Evolutionary conservation across 139 green algal genomes (phyloP), one percentile per base, ranked within the genome.

Genomic region (Volvox africanus): DNA sequence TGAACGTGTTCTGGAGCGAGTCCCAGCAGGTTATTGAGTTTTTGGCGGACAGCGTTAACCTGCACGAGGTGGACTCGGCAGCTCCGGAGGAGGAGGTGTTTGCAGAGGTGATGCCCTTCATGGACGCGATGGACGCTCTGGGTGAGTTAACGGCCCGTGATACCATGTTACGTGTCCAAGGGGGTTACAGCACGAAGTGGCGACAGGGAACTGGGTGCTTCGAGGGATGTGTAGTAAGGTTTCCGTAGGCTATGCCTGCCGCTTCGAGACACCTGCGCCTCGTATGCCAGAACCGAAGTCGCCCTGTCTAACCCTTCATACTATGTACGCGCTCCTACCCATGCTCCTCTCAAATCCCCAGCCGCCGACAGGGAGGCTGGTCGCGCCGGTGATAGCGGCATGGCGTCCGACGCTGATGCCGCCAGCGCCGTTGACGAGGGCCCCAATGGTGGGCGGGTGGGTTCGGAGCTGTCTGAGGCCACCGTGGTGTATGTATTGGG

Each of bases 1-100:
- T 97, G 78, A 79, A 94, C 80, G 93, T 93, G 65, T 94, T 92
- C 87, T 78, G 75, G 33, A 35, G 30, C 17, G 89, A 94, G 91
- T 92, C 80, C 78, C 89, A 92, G 92, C 94, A 92, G 6, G 92
- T 94, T 28, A 94, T 95, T 20, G 90, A 94, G 9, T 80, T 68
- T 1, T 83, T 95, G 36, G 68, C 83, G 84, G 90, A 83, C 33
- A 37, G 35, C 83, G 88, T 24, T 75, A 83, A 90, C 44, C 37
- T 93, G 76, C 62, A 44, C 5, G 91, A 95, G 83, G 86, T 95
- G 33, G 91, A 94, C 76, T 87, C 94, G 55, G 18, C 32, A 0
- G 91, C n/a, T 0, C 24, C 28, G 11, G 36, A 69, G 36, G 89
- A 93, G 21, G 86, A 92, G 18, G 87, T 95, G 28, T 95, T 89